Evolutionary conservation across 1,284 basidiomycete genomes (phyloP).

Genomic region (Leccinum cinnamomeum): DNA sequence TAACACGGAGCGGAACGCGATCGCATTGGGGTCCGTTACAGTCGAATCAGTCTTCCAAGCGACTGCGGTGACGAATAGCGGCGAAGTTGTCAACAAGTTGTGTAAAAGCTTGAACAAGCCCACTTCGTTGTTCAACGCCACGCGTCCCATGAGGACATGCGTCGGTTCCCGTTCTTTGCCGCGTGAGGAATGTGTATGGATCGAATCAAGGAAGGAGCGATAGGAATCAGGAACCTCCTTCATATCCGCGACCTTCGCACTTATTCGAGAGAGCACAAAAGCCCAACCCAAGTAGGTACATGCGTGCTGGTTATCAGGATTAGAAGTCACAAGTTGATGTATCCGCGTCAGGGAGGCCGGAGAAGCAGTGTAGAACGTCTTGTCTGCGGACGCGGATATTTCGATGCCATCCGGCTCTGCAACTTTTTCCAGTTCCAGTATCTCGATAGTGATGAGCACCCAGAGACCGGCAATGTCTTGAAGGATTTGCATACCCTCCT

Average conservation of each 20-base stretch:
- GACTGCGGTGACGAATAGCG: conserved; percentile 69
- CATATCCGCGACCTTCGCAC: conserved; percentile 41
- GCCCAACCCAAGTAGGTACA: conserved; percentile 79
- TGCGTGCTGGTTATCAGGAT: conserved; percentile 59
- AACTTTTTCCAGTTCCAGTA: conserved; percentile 77
- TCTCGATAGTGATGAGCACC: conserved; percentile 76
- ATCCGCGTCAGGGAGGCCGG: conserved; percentile 56
- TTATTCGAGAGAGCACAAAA: conserved; percentile 68
- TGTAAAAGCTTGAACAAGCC: conserved; percentile 58
- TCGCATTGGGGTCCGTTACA: conserved; percentile 75
- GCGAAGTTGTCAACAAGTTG: conserved; percentile 61
- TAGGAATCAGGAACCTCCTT: conserved; percentile 56
- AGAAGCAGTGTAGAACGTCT: conserved; percentile 55
- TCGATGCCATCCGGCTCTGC: conserved; percentile 55
- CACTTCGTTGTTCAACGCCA: conserved; percentile 53
- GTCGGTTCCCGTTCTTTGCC: conserved; percentile 56
- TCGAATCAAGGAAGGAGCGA: conserved; percentile 53
- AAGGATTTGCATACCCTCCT: conserved; percentile 64
- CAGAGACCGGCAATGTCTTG: conserved; percentile 73
- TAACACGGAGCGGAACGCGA: conserved; percentile 79
- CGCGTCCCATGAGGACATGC: conserved; percentile 51
- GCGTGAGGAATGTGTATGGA: conserved; percentile 45
- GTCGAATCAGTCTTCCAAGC: conserved; percentile 68
- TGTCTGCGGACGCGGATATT: conserved; percentile 48
- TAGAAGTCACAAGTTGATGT: conserved; percentile 61